Evolutionary conservation across 1,284 basidiomycete species (phyloP), one percentile per base, ranked within the genome.

Genomic region (Ustilago loliicola): DNA sequence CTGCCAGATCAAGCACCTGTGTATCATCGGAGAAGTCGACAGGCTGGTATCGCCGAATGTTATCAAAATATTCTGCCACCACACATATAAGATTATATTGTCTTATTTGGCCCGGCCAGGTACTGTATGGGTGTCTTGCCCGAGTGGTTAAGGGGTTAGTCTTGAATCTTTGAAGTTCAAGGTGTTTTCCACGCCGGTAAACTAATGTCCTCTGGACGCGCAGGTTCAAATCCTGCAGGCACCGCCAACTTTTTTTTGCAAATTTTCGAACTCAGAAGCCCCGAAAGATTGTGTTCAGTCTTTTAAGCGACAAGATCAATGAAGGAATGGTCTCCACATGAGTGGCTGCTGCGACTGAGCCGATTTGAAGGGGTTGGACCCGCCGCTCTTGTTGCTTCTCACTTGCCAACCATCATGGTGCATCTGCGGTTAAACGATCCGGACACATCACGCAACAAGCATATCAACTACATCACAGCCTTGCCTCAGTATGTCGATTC

Each of bases 391-490:
- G 42, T 21, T 19, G 42, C n/a, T 21, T 6, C 15, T 21, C 11
- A 8, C 8, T 9, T 3, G 21, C 7, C 42, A n/a, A 45, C 42
- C 19, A 50, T 50, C 45, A 77, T 77, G 74, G 74, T 77, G 21
- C 80, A 81, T 42, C 72, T 81, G 3, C 77, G 81, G 52, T 59
- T 82, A 13, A 82, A 82, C 59, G 80, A 82, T 25, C 72, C 70
- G 1, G 74, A 82, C 61, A 75, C 79, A 15, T 70, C 66, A 1
- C 80, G 81, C 53, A 82, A 82, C 68, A 63, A 66, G 52, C 53
- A 61, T 36, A 81, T 82, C 77, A 82, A 82, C 59, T 82, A 78
- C 61, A 78, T 80, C 56, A 79, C 80, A 2, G 64, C 79, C 2
- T 61, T 82, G 3, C 72, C 76, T 17, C 69, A 60, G 15, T 70